Base-by-base conservation (phyloP, 225 moss, liverwort and hornwort species). In the Bryoerythrophyllum caledonicum region DNA sequence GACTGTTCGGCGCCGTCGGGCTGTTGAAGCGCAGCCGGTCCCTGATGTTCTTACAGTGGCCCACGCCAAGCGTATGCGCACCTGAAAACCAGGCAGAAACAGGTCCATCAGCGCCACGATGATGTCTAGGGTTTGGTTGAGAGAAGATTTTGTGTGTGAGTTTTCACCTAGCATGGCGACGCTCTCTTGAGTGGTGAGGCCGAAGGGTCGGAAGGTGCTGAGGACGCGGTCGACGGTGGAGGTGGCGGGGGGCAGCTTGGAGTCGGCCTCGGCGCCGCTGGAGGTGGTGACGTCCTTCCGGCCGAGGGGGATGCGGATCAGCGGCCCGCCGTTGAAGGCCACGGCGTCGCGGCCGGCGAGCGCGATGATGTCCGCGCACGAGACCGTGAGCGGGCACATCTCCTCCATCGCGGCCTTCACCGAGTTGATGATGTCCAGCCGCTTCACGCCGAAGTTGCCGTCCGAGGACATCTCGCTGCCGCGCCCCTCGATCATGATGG, bases 301-400 rank as follows among this genome's bases (percentile, higher is more conserved):
- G 2, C 92, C 92, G 7, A 88, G 78, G 6, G 72, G 59, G 21
- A 92, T 85, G 8, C 17, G 72, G 52, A 90, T 88, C 2, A 70
- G 41, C 1, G 92, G 92, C 2, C 92, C 92, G 23, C 82, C 84
- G n/a, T 85, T 84, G 79, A 82, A 77, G 3, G 79, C 83, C 4
- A 92, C 76, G 6, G 92, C 83, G 63, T 92, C 92, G 26, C 90
- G 84, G 8, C 90, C 90, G 0, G 86, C 92, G 66, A 92, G 78
- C 13, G 73, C 86, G 66, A 92, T 84, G 84, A 92, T 85, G 63
- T 92, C 92, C 5, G 92, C 86, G 64, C 90, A 92, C 3, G 92
- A 92, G 14, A 92, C 90, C 0, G 80, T 90, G 21, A 3, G 63
- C n/a, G 90, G 90, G 43, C 92, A 89, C 73, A 65, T 83, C 1